A percentile compares a stretch with the other conserved stretches of the same genome.
These are phyloP conservation scores for Raphidocelis subcapitata DNA, from an alignment of 139 green algal species.

Conservation along the genomic window DNA sequence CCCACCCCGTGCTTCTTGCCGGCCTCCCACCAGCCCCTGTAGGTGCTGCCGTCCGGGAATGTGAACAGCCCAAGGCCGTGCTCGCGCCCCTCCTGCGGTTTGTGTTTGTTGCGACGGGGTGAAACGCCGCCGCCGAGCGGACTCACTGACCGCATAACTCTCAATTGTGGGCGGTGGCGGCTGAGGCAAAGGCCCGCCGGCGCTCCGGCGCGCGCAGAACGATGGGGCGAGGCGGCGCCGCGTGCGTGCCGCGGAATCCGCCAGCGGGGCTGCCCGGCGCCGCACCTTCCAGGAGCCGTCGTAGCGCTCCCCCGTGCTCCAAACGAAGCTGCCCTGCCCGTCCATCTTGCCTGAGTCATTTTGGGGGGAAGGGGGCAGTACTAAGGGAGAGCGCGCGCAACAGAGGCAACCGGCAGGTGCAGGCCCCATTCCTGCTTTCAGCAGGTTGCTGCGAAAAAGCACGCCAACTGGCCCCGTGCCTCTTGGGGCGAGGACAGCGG, in stretches of 20 bases:
- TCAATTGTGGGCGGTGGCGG: background rate
- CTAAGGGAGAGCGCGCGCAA: too few relatives aligned
- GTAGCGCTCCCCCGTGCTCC: slow-evolving; percentile 81
- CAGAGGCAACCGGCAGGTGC: too few relatives aligned
- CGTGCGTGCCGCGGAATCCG: background rate
- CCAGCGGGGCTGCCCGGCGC: too few relatives aligned
- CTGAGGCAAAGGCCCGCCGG: background rate
- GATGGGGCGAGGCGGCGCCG: background rate
- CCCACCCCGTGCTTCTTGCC: slow-evolving; percentile 80
- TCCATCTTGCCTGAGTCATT: slow-evolving; percentile 74
- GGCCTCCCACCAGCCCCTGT: slow-evolving; percentile 67
- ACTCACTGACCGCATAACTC: background rate
- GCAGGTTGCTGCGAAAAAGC: too few relatives aligned
- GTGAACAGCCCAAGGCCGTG: slow-evolving; percentile 76
- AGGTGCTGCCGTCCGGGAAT: slow-evolving; percentile 68
- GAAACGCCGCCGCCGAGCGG: background rate
- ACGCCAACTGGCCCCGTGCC: too few relatives aligned
- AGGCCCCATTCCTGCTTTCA: too few relatives aligned
- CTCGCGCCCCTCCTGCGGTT: slow-evolving; percentile 52
- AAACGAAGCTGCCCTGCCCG: slow-evolving; percentile 88
- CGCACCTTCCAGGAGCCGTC: slow-evolving; percentile 82
- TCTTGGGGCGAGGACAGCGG: too few relatives aligned
- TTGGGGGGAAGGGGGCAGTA: background rate
- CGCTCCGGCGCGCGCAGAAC: background rate
- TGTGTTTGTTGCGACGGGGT: background rate